Percentiles rank a stretch among this genome's conserved stretches.
These are phyloP conservation scores for Magnaporthiopsis rhizophila DNA, from an alignment of 2,329 filamentous ascomycete genomes.

Conservation along the genomic window DNA sequence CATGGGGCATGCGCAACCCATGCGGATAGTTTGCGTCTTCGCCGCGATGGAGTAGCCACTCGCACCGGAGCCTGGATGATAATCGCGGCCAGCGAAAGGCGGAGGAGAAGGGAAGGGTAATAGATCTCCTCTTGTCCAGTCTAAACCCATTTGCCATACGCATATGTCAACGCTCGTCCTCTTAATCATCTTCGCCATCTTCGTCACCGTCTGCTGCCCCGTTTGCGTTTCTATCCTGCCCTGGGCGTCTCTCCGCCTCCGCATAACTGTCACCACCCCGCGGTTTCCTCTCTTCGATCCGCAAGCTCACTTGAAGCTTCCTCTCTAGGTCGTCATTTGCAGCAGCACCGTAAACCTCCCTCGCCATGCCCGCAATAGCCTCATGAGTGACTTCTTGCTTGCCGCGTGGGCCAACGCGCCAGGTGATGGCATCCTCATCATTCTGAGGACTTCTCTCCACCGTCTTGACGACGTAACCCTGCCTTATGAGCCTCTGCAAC, in stretches of 20 bases:
- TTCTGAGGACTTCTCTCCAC: constrained; percentile 53
- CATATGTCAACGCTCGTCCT: neutral
- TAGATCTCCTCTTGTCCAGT: neutral
- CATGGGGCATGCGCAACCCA: too few relatives aligned
- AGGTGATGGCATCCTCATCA: constrained; percentile 72
- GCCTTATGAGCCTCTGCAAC: constrained; percentile 65
- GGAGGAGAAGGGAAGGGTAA: neutral
- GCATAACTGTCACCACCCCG: neutral
- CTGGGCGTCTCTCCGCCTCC: neutral
- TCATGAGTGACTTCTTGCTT: constrained; percentile 77
- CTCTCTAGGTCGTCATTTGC: constrained; percentile 44
- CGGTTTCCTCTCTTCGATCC: constrained; percentile 27
- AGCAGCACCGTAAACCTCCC: constrained; percentile 48
- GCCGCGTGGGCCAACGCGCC: constrained; percentile 75
- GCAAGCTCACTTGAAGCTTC: constrained; percentile 55
- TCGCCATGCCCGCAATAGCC: constrained; percentile 64
- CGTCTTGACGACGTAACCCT: constrained; percentile 74
- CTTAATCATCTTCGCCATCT: neutral
- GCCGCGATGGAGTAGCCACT: neutral
- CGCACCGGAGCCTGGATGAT: neutral
- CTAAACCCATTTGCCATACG: neutral
- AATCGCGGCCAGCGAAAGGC: neutral
- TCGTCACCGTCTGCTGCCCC: neutral
- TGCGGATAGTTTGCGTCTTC: neutral
- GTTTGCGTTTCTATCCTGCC: neutral